Evolutionary conservation across 2,329 filamentous ascomycete species (phyloP).

Genomic region (Reticulascus tulasneorum): DNA sequence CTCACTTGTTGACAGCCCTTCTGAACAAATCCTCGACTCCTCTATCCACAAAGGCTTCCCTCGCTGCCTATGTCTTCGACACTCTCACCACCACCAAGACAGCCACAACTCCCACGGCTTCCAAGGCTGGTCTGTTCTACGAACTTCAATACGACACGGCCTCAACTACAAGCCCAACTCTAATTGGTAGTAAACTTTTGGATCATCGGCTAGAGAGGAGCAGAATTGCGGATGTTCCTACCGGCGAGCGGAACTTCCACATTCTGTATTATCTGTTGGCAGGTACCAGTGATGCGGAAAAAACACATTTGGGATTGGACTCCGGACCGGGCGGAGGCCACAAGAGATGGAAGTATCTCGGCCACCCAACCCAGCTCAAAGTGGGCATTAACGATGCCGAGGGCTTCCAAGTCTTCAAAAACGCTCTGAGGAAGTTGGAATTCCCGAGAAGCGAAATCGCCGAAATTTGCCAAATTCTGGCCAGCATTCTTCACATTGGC

Average conservation of each 20-base stretch:
- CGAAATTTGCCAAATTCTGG: constrained; percentile 92
- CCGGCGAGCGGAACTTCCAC: constrained; percentile 95
- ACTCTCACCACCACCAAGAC: constrained; percentile 96
- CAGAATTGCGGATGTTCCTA: constrained; percentile 85
- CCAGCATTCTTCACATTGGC: constrained; percentile 92
- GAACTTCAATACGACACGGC: constrained; percentile 96
- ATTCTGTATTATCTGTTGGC: constrained; percentile 92
- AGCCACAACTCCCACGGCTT: constrained; percentile 89
- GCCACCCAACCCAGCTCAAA: constrained; percentile 93
- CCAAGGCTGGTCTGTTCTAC: constrained; percentile 91
- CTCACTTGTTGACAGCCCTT: constrained; percentile 80
- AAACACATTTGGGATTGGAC: constrained; percentile 71
- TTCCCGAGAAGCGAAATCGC: constrained; percentile 92
- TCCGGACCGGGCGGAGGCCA: constrained; percentile 44
- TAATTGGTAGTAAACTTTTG: constrained; percentile 91
- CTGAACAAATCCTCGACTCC: constrained; percentile 89
- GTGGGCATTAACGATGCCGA: constrained; percentile 95
- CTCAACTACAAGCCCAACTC: constrained; percentile 74
- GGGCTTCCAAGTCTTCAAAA: constrained; percentile 97
- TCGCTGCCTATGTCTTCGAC: constrained; percentile 93
- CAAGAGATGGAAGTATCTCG: constrained; percentile 93
- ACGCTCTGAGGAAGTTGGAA: constrained; percentile 86
- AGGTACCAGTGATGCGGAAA: constrained; percentile 87
- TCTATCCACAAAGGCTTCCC: constrained; percentile 86
- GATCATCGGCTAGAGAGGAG: constrained; percentile 92